A percentile compares a stretch with the other conserved stretches of the same genome.
These are phyloP conservation scores for Biscogniauxia mediterranea DNA, from an alignment of 2,329 filamentous ascomycete genomes.

Conservation along the genomic window DNA sequence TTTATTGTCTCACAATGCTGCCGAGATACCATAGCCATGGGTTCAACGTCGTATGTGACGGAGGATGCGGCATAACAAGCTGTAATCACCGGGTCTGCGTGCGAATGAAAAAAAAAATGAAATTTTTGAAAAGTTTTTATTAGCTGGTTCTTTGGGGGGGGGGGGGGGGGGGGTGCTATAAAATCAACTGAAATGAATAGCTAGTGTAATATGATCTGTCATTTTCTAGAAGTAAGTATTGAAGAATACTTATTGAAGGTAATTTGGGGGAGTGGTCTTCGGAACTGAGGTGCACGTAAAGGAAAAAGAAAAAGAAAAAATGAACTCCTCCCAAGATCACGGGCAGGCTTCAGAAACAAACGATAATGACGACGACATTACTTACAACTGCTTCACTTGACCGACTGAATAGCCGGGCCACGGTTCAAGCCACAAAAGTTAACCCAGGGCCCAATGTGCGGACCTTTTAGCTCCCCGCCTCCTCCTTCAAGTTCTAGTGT, in stretches of 20 bases:
- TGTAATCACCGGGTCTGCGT: neutral
- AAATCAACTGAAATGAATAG: no score
- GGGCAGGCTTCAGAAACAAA: neutral
- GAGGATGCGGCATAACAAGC: neutral
- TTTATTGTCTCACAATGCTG: neutral
- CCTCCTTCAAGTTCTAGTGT: neutral
- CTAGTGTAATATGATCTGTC: no score
- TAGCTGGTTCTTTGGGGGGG: no score
- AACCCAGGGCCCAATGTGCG: neutral
- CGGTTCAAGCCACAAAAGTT: neutral
- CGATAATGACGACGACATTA: neutral
- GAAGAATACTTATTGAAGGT: no score
- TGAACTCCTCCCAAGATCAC: neutral
- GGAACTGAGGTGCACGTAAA: no score
- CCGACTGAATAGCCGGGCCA: neutral
- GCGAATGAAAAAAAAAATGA: neutral
- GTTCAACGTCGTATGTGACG: neutral
- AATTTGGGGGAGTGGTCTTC: no score
- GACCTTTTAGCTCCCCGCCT: neutral
- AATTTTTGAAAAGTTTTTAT: no score
- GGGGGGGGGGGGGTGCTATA: neutral
- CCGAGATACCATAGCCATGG: neutral
- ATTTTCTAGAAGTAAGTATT: no score
- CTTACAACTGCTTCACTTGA: neutral
- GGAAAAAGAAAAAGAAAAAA: neutral